Percentiles rank a stretch among this genome's conserved stretches.
These are phyloP conservation scores for Microcyclospora tardicrescens DNA, from an alignment of 2,329 filamentous ascomycete species.

Conservation along the genomic window DNA sequence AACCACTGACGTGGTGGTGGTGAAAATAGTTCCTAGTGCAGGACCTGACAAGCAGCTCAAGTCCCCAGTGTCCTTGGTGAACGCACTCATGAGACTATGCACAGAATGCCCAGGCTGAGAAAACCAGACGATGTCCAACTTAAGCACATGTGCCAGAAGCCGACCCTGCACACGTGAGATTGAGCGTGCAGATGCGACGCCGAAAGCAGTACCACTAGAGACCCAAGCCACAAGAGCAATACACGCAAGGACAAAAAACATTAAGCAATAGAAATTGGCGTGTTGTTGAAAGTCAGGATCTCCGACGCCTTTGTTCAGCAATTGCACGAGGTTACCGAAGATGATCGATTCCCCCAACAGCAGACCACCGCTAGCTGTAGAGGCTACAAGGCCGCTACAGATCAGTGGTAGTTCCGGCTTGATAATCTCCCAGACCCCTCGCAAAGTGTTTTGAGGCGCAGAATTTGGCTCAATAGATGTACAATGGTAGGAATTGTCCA, in stretches of 20 bases:
- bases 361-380: conserved; percentile 33
- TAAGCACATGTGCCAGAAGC: conserved; percentile 39
- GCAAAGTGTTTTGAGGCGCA: not conserved
- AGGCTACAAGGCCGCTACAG: conserved; percentile 29
- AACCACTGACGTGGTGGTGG: conserved; percentile 33
- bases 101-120: conserved; percentile 30
- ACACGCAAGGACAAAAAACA: conserved; percentile 42
- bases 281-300: conserved; percentile 9
- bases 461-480: not conserved
- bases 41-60: conserved; percentile 37
- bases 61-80: conserved; percentile 37
- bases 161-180: conserved; percentile 31
- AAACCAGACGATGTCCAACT: conserved; percentile 43
- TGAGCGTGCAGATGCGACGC: conserved; percentile 34
- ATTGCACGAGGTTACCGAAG: conserved; percentile 40
- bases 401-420: conserved; percentile 29
- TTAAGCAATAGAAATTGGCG: conserved; percentile 31
- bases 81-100: conserved; percentile 32
- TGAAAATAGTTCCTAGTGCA: conserved; percentile 38
- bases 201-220: conserved; percentile 34
- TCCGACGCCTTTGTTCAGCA: conserved; percentile 34
- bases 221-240: conserved; percentile 35
- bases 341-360: conserved; percentile 49
- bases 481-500: not conserved
- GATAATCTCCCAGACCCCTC: conserved; percentile 5